Conservation (phyloP, 108 stramenopile species). For the Cyclotella atomus region DNA sequence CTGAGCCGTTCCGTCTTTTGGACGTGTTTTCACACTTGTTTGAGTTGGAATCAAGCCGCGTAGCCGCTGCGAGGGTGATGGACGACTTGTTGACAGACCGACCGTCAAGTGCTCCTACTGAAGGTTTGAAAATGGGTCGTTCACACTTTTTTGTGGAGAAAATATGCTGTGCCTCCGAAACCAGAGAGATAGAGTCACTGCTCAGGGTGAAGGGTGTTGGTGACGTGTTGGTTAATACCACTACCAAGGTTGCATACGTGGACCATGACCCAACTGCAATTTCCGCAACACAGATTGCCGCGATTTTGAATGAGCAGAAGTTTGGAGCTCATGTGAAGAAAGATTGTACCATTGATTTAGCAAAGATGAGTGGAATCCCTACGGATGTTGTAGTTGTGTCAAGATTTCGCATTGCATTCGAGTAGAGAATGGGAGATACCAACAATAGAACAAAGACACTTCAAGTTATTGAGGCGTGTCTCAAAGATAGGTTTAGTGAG, state of each 20-base stretch:
- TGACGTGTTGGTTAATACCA: constrained; percentile 55
- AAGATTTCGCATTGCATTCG: constrained; percentile 27
- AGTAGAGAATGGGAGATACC: constrained; percentile 41
- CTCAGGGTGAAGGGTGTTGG: constrained; percentile 48
- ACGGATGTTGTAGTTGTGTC: constrained; percentile 28
- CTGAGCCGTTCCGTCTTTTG: constrained; percentile 37
- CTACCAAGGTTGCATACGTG: constrained; percentile 59
- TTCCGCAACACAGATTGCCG: constrained; percentile 49
- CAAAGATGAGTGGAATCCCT: constrained; percentile 29
- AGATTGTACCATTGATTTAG: constrained; percentile 39
- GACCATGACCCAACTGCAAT: constrained; percentile 55
- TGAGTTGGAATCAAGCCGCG: constrained; percentile 46
- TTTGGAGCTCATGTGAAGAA: constrained; percentile 55
- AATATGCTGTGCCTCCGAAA: constrained; percentile 69
- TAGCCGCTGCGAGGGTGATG: constrained; percentile 23
- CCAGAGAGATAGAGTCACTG: constrained; percentile 45
- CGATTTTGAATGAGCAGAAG: constrained; percentile 42
- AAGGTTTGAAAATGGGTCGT: constrained; percentile 27
- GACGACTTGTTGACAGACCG: constrained; percentile 13
- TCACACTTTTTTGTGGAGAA: constrained; percentile 54
- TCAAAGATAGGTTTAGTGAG: neutral
- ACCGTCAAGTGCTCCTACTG: neutral
- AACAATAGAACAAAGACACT: neutral
- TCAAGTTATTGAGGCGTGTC: neutral
- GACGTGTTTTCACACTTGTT: constrained; percentile 39